A percentile compares a stretch with the other conserved stretches of the same genome.
These are phyloP conservation scores for Termitomyces eurrhizus DNA, from an alignment of 768 basidiomycete genomes.

Conservation along the genomic window DNA sequence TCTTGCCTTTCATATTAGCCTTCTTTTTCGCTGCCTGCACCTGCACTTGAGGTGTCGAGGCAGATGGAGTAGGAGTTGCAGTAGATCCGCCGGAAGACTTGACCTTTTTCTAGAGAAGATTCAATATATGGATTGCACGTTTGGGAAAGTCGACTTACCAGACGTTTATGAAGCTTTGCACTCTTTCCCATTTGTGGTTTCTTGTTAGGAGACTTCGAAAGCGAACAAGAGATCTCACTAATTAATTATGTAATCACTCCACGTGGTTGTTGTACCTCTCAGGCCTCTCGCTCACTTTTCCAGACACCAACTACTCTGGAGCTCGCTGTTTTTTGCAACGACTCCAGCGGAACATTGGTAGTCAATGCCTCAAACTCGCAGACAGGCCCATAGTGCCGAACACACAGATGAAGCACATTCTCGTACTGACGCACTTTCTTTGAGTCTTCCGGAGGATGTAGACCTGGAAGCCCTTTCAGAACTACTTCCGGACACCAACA, in stretches of 20 bases:
- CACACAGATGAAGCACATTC: conserved; percentile 23
- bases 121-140: conserved; percentile 4
- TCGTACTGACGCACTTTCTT: conserved; percentile 29
- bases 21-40: conserved; percentile 46
- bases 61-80: conserved; percentile 13
- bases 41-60: conserved; percentile 27
- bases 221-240: neutral
- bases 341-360: conserved; percentile 21
- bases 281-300: neutral
- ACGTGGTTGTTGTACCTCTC: conserved; percentile 15
- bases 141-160: conserved; percentile 31
- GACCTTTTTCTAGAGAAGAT: conserved; percentile 31
- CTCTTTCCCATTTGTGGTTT: conserved; percentile 55
- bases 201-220: neutral
- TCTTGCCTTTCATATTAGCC: conserved; percentile 43
- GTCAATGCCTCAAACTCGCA: conserved; percentile 49
- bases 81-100: conserved; percentile 27
- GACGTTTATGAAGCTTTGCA: conserved; percentile 61
- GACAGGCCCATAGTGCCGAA: conserved; percentile 53
- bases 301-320: conserved; percentile 16
- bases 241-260: conserved; percentile 8
- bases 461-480: conserved; percentile 56
- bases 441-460: conserved; percentile 61
- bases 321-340: conserved; percentile 32
- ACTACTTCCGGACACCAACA: conserved; percentile 57